phyloP scores from a whole-genome alignment of 331 rosid genomes.

The Stylosanthes scabra region DNA sequence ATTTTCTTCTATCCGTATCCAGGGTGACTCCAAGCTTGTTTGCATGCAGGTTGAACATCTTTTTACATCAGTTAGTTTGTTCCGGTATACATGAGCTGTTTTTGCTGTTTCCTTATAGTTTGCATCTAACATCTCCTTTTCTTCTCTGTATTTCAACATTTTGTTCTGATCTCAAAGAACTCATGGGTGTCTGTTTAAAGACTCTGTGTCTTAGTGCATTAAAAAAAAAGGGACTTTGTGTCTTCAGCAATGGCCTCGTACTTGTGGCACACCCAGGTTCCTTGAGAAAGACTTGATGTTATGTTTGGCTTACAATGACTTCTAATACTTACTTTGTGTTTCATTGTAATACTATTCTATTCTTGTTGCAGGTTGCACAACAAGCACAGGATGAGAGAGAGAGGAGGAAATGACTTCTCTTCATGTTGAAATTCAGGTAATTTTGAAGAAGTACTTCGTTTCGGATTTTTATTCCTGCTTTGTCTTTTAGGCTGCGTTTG shows the following conservation, averaged over 20 bases:
- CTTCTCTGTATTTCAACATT: slow-evolving; percentile 17
- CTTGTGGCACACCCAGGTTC: slow-evolving; percentile 1
- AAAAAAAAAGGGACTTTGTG: no score
- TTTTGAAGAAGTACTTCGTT: slow-evolving; percentile 5
- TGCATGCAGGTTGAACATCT: slow-evolving; percentile 85
- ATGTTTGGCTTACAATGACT: background rate
- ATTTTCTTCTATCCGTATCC: slow-evolving; percentile 61
- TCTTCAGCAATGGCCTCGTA: background rate
- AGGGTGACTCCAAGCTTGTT: slow-evolving; percentile 96
- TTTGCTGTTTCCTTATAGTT: slow-evolving; percentile 20
- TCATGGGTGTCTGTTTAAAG: background rate
- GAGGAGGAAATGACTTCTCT: slow-evolving; percentile 77
- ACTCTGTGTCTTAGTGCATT: background rate
- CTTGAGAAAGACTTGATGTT: background rate
- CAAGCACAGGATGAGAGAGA: slow-evolving; percentile 82
- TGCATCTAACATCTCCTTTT: slow-evolving; percentile 20
- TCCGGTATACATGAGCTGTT: slow-evolving; percentile 19
- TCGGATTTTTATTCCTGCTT: slow-evolving; percentile 25
- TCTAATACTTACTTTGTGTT: background rate
- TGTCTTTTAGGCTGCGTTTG: no score
- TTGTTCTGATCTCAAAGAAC: background rate
- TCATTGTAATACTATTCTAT: slow-evolving; percentile 36
- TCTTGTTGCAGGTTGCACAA: slow-evolving; percentile 75
- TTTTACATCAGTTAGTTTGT: slow-evolving; percentile 12
- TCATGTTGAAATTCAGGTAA: slow-evolving; percentile 85